A percentile compares a stretch with the other conserved stretches of the same genome.
These are phyloP conservation scores for Trichosporon sp. DNA, from an alignment of 1,284 basidiomycete genomes.

Conservation along the genomic window DNA sequence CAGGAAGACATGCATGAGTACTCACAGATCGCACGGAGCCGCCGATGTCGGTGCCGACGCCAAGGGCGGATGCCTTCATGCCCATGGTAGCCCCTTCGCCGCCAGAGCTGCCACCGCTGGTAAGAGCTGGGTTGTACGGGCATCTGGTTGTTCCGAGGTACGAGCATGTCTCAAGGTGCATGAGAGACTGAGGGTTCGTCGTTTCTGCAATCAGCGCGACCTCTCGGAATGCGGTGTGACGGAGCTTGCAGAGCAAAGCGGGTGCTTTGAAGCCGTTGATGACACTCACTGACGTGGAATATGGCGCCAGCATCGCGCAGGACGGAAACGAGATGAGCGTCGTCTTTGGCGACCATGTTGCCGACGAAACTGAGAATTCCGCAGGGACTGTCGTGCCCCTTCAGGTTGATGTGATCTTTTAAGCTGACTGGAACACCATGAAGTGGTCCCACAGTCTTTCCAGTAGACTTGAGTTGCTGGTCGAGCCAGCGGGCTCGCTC, in stretches of 20 bases:
- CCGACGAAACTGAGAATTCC: slow-evolving; percentile 34
- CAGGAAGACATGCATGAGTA: neutral
- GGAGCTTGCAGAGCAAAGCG: too few relatives aligned
- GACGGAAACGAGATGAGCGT: slow-evolving; percentile 29
- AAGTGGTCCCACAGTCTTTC: slow-evolving; percentile 63
- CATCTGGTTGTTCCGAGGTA: slow-evolving; percentile 53
- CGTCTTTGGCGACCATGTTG: slow-evolving; percentile 29
- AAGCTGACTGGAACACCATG: slow-evolving; percentile 67
- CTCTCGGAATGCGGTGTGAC: too few relatives aligned
- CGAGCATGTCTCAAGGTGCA: slow-evolving; percentile 40
- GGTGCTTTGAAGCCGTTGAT: too few relatives aligned
- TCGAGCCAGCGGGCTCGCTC: slow-evolving; percentile 66
- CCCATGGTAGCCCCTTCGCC: slow-evolving; percentile 58
- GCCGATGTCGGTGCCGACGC: slow-evolving; percentile 57
- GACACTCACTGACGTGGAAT: slow-evolving; percentile 29
- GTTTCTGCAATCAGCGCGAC: slow-evolving; percentile 21
- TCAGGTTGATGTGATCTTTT: slow-evolving; percentile 59
- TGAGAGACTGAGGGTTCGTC: slow-evolving; percentile 38
- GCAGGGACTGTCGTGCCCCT: slow-evolving; percentile 46
- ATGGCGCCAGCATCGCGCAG: slow-evolving; percentile 41
- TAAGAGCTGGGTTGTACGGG: slow-evolving; percentile 54
- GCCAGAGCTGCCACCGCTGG: slow-evolving; percentile 54
- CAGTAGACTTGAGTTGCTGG: slow-evolving; percentile 60
- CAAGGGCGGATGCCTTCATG: slow-evolving; percentile 39
- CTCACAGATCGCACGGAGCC: slow-evolving; percentile 44